A percentile compares a stretch with the other conserved stretches of the same genome.
These are phyloP conservation scores for Umbelopsis isabellina DNA, from an alignment of 192 early-diverging fungal species.

Conservation along the genomic window DNA sequence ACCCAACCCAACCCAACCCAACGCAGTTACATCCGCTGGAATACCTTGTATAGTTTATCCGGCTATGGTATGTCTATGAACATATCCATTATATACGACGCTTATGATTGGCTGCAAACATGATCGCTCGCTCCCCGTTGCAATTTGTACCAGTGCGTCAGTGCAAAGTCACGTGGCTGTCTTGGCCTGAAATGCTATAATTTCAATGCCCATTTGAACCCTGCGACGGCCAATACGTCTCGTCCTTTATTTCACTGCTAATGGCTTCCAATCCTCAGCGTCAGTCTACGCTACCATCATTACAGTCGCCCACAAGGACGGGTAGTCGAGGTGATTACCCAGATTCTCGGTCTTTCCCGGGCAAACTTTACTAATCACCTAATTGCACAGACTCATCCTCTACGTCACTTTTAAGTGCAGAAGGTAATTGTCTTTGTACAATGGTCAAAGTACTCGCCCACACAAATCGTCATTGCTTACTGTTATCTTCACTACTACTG, in stretches of 20 bases:
- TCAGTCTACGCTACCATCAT: not conserved
- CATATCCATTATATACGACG: no score
- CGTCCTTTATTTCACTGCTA: not conserved
- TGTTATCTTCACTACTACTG: not conserved
- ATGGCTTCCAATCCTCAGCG: slow-evolving; percentile 3
- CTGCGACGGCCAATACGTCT: not conserved
- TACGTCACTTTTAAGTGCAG: not conserved
- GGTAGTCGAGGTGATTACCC: not conserved
- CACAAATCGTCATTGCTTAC: not conserved
- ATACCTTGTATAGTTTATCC: no score
- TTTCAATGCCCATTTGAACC: no score
- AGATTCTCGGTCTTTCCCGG: not conserved
- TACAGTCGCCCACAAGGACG: not conserved
- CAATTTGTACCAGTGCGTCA: no score
- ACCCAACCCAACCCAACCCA: no score
- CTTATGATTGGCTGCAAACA: no score
- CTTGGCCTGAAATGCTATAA: no score
- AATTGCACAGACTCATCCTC: not conserved
- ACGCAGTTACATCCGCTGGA: no score
- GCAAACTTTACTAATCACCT: not conserved
- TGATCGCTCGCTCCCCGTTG: no score
- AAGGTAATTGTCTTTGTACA: not conserved
- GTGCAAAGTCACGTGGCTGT: no score
- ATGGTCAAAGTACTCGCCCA: not conserved
- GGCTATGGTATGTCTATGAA: no score